Conservation (phyloP, 352 stramenopile genomes). For the Phytophthora sp. region DNA sequence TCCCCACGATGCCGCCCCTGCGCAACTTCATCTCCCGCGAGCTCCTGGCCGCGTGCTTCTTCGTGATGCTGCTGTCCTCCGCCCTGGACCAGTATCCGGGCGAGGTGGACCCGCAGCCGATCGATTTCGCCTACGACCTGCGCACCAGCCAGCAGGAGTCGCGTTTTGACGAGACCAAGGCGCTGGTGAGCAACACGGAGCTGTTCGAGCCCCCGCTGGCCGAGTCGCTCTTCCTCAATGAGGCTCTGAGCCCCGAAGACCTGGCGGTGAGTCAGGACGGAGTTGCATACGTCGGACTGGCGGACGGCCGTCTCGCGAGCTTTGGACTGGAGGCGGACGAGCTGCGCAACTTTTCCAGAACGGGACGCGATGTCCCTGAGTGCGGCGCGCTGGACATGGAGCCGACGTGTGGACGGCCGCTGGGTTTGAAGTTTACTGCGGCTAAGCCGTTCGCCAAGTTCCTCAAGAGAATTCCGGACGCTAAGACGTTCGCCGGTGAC, state of each 20-base stretch:
- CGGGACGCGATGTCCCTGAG: conserved; percentile 34
- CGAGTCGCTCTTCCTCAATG: conserved; percentile 44
- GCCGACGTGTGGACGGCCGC: conserved; percentile 50
- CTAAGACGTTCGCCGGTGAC: conserved; percentile 47
- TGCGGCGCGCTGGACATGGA: conserved; percentile 47
- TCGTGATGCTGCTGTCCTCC: conserved; percentile 60
- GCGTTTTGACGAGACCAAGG: conserved; percentile 32
- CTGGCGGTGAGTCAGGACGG: conserved; percentile 53
- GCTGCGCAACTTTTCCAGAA: conserved; percentile 58
- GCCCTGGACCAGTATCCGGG: conserved; percentile 54
- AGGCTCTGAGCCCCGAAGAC: conserved; percentile 51
- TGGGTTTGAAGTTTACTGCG: conserved; percentile 54
- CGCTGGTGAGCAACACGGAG: conserved; percentile 21
- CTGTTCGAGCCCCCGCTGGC: conserved; percentile 27
- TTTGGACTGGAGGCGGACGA: conserved; percentile 34
- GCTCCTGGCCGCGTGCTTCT: conserved; percentile 52
- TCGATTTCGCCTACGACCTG: conserved; percentile 41
- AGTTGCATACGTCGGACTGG: conserved; percentile 51
- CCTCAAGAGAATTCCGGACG: conserved; percentile 47
- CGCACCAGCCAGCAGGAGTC: conserved; percentile 49
- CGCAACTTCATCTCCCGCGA: conserved; percentile 50
- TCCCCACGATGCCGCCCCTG: conserved; percentile 23
- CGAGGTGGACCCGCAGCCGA: conserved; percentile 40
- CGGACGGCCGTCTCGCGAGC: conserved; percentile 59
- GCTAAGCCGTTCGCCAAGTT: conserved; percentile 46